These are phyloP conservation scores for Leishmania mexicana DNA, from an alignment of 208 protist genomes.

Conservation along the genomic window DNA sequence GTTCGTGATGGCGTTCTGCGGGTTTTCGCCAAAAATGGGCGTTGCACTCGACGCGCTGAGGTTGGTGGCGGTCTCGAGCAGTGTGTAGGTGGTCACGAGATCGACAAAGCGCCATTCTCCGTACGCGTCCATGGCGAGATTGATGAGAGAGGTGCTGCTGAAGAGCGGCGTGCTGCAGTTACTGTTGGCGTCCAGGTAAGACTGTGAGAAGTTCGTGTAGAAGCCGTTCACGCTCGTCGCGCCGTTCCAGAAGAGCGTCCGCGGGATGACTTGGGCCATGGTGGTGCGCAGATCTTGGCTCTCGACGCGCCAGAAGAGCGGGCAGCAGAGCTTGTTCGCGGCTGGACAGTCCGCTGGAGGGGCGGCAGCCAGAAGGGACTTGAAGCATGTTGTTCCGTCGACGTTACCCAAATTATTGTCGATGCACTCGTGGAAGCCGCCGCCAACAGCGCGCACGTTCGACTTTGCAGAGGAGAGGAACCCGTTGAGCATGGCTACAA, in stretches of 20 bases:
- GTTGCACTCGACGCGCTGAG: background rate
- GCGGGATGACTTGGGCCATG: slow-evolving; percentile 16
- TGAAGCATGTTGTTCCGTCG: slow-evolving; percentile 18
- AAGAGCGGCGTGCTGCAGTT: slow-evolving; percentile 29
- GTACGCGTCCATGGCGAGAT: slow-evolving; percentile 24
- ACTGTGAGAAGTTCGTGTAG: slow-evolving; percentile 28
- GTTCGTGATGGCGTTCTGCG: slow-evolving; percentile 7
- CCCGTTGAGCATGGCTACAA: slow-evolving; percentile 12
- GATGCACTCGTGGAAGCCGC: slow-evolving; percentile 20
- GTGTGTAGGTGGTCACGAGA: slow-evolving; percentile 15
- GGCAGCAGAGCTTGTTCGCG: slow-evolving; percentile 30
- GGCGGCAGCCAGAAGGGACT: slow-evolving; percentile 20
- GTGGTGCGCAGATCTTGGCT: slow-evolving; percentile 7
- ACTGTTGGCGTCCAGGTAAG: slow-evolving; percentile 19
- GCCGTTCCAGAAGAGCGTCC: slow-evolving; percentile 39
- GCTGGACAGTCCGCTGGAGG: slow-evolving; percentile 24
- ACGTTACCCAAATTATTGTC: background rate
- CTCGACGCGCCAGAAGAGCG: slow-evolving; percentile 25
- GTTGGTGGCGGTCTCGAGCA: slow-evolving; percentile 23
- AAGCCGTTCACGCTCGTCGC: slow-evolving; percentile 29
- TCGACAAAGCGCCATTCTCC: slow-evolving; percentile 38
- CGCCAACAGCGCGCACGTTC: slow-evolving; percentile 8
- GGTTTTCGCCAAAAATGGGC: slow-evolving; percentile 12
- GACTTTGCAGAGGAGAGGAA: background rate
- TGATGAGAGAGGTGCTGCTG: slow-evolving; percentile 2